phyloP scores from a whole-genome alignment of 805 yeast species.

The Sugiyamaella valdiviana region DNA sequence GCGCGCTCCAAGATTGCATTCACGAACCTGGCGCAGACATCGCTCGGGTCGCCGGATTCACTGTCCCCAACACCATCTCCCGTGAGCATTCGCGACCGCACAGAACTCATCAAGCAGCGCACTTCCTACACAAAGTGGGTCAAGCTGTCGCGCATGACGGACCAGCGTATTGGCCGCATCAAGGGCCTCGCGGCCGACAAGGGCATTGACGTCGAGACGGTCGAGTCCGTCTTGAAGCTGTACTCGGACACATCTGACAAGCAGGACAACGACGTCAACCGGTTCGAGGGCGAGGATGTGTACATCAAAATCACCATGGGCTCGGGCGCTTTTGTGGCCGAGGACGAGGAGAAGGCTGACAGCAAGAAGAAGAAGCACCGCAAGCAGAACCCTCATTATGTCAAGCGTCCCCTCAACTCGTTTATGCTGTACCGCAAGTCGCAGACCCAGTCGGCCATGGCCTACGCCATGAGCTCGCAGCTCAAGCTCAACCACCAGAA shows the following conservation, averaged over 20 bases:
- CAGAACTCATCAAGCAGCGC: slow-evolving; percentile 1
- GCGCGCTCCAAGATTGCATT: neutral
- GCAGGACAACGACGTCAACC: slow-evolving; percentile 20
- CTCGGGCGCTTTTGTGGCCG: slow-evolving; percentile 10
- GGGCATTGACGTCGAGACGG: slow-evolving; percentile 25
- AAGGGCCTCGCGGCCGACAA: slow-evolving; percentile 24
- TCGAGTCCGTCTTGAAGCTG: slow-evolving; percentile 24
- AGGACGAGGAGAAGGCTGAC: slow-evolving; percentile 13
- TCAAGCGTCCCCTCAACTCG: slow-evolving; percentile 44
- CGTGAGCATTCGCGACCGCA: slow-evolving; percentile 1
- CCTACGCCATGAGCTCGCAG: slow-evolving; percentile 25
- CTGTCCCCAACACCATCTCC: neutral
- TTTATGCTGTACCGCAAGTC: slow-evolving; percentile 43
- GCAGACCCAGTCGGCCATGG: slow-evolving; percentile 38
- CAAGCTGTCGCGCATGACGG: slow-evolving; percentile 25
- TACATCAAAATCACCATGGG: slow-evolving; percentile 25
- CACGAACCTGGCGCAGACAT: neutral
- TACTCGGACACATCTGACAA: slow-evolving; percentile 17
- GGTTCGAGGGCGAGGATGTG: slow-evolving; percentile 22
- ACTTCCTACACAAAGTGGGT: slow-evolving; percentile 24
- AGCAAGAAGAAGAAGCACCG: slow-evolving; percentile 18
- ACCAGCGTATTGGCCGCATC: slow-evolving; percentile 22
- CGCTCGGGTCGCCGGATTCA: neutral
- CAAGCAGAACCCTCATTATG: slow-evolving; percentile 23
- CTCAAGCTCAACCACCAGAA: slow-evolving; percentile 38